These are phyloP conservation scores for Talaromyces sp. DNA, from an alignment of 2,329 filamentous ascomycete species.

Conservation along the genomic window DNA sequence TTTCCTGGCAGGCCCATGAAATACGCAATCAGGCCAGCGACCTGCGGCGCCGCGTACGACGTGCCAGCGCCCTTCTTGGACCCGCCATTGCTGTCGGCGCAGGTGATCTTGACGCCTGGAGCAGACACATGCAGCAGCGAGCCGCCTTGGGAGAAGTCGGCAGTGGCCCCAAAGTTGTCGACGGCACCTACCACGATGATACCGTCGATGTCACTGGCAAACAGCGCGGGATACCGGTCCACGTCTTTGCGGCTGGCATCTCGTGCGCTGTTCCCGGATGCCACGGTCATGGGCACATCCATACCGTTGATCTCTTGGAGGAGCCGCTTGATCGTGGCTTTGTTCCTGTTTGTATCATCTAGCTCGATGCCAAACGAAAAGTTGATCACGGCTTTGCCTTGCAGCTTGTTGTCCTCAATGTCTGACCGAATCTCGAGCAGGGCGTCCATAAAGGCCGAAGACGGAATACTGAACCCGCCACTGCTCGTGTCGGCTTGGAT, in stretches of 20 bases:
- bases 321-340: background rate
- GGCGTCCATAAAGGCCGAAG: background rate
- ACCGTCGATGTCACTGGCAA: background rate
- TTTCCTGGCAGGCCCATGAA: background rate
- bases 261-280: background rate
- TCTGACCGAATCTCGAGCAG: background rate
- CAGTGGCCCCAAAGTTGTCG: background rate
- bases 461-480: background rate
- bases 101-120: background rate
- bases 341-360: background rate
- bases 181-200: background rate
- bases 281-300: background rate
- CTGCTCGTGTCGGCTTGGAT: background rate
- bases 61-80: background rate
- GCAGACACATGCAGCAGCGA: background rate
- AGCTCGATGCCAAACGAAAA: background rate
- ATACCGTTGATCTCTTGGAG: background rate
- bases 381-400: slow-evolving; percentile 1
- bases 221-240: background rate
- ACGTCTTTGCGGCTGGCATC: background rate
- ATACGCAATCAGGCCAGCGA: background rate
- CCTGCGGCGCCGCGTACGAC: background rate
- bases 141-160: background rate
- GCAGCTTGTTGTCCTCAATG: background rate
- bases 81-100: background rate